These are phyloP conservation scores for Platanthera guangdongensis DNA, from an alignment of 106 monocot genomes.

Conservation along the genomic window DNA sequence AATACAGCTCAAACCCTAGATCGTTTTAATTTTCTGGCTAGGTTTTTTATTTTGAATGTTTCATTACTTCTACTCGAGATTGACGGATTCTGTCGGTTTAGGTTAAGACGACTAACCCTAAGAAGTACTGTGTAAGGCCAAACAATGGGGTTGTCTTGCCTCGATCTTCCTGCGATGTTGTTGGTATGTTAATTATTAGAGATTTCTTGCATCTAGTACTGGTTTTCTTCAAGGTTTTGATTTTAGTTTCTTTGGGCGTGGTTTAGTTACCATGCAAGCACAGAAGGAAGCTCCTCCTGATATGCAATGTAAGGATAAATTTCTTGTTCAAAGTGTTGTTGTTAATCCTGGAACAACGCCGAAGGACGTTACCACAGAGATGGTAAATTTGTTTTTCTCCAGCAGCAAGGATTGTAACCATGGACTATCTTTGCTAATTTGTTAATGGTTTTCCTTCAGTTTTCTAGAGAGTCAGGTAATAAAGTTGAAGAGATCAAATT, in stretches of 20 bases:
- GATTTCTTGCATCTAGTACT: not conserved
- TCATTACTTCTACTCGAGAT: slow-evolving; percentile 3
- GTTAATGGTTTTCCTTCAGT: slow-evolving; percentile 22
- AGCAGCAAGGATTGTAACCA: not conserved
- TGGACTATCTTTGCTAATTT: not conserved
- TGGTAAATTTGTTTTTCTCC: slow-evolving; percentile 19
- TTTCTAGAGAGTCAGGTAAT: slow-evolving; percentile 53
- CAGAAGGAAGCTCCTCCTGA: slow-evolving; percentile 53
- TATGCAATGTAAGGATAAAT: slow-evolving; percentile 70
- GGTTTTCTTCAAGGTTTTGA: not conserved
- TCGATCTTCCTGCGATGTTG: slow-evolving; percentile 52
- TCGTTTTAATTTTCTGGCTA: too few species aligned
- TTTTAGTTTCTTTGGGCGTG: slow-evolving; percentile 1
- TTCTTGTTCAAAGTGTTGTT: slow-evolving; percentile 61
- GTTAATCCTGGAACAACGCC: slow-evolving; percentile 7
- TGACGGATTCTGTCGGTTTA: slow-evolving; percentile 10
- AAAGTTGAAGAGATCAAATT: slow-evolving; percentile 50
- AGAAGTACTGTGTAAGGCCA: slow-evolving; percentile 77
- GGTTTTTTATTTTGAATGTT: not conserved
- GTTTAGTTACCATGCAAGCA: slow-evolving; percentile 75
- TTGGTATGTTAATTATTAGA: slow-evolving; percentile 23
- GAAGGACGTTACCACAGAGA: slow-evolving; percentile 48
- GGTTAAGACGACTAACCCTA: slow-evolving; percentile 84
- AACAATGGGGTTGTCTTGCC: slow-evolving; percentile 55
- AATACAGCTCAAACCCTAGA: too few species aligned